Conservation (phyloP, 2,329 filamentous ascomycete species). For the Fusarium longipes region DNA sequence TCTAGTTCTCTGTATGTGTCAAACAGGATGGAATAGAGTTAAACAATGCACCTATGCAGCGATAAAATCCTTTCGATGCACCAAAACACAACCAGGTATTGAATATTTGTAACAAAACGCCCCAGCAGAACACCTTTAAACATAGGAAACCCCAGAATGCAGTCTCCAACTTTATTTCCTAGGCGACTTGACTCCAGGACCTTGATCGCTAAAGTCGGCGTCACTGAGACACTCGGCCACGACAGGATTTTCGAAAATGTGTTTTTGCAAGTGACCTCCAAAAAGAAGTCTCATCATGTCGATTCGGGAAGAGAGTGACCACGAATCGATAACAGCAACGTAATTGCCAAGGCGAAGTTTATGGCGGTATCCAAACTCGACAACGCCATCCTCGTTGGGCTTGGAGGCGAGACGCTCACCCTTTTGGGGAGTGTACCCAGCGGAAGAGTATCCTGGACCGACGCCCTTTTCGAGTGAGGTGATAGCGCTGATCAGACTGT, state of each 20-base stretch:
- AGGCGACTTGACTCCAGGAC: constrained; percentile 13
- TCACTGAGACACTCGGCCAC: constrained; percentile 54
- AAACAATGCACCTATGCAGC: not conserved
- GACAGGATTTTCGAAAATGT: constrained; percentile 54
- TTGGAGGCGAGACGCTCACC: constrained; percentile 58
- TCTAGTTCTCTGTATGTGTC: constrained; percentile 1
- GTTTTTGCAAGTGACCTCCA: constrained; percentile 57
- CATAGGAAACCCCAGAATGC: not conserved
- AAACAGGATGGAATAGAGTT: not conserved
- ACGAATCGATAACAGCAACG: constrained; percentile 61
- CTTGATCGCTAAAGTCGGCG: constrained; percentile 49
- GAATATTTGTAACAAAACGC: constrained; percentile 25
- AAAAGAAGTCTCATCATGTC: constrained; percentile 61
- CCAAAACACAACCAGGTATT: constrained; percentile 16
- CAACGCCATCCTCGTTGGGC: constrained; percentile 56
- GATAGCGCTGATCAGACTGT: constrained; percentile 62
- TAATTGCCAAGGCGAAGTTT: constrained; percentile 61
- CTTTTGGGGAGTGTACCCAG: constrained; percentile 53
- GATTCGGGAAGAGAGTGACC: constrained; percentile 62
- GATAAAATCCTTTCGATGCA: not conserved
- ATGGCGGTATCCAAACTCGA: constrained; percentile 65
- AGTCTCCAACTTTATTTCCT: constrained; percentile 21
- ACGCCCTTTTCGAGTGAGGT: constrained; percentile 66
- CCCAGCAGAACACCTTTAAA: constrained; percentile 13
- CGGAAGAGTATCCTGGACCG: constrained; percentile 66